Evolutionary conservation across 116 monocot species (phyloP), one percentile per base, ranked within the genome.

Genomic region (Dioscorea cayenensis): DNA sequence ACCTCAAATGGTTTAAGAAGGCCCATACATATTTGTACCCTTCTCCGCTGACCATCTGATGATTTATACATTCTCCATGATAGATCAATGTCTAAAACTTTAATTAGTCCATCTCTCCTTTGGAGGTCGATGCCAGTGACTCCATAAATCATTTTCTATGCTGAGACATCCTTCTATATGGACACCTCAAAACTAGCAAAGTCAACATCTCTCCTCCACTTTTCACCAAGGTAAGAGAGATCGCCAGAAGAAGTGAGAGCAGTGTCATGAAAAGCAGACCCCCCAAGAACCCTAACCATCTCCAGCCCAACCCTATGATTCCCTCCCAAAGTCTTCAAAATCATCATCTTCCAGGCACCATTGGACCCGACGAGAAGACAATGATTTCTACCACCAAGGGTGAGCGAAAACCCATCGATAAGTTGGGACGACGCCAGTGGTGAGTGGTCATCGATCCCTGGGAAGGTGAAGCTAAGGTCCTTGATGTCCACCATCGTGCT

Each of bases 1-100:
- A 96, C 90, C 96, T 91, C 91, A 78, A 84, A 99, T 80, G 88
- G 78, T 75, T 81, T 94, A 17, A 99, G 87, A 70, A 94, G 91
- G 25, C 99, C 94, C 99, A 99, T 94, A 55, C 99, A 99, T 35
- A 99, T 99, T 68, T 99, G 99, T 66, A 99, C 85, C 48, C 99
- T 77, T 70, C 99, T 86, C 75, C 91, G 83, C 66, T 99, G 94
- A 50, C 99, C 94, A 82, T 99, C 94, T 60, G 94, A 99, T 60
- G 77, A 70, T 72, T 87, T 94, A 67, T 99, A 94, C 89, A 94
- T 83, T 68, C 89, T 77, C 94, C 99, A 99, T 62, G 89, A 83
- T 21, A 99, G 78, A 78, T 99, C 89, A 77, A 94, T 91, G 68
- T 91, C 99, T 63, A 99, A 77, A 63, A 94, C 89, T 88, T 93